phyloP scores from a whole-genome alignment of 768 basidiomycete species.

The Suillus subalutaceus region DNA sequence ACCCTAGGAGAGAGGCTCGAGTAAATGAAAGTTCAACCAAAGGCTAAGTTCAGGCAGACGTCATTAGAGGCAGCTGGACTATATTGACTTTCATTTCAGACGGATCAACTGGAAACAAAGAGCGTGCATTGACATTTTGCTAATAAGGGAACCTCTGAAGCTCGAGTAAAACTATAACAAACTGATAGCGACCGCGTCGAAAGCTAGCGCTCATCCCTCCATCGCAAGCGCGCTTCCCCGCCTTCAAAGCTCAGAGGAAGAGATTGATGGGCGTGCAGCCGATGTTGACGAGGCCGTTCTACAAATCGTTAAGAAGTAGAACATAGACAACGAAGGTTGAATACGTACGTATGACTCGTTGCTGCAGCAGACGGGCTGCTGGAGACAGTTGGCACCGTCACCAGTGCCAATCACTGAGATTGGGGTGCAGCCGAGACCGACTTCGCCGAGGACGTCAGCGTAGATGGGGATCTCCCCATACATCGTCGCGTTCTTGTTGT shows the following conservation, averaged over 20 bases:
- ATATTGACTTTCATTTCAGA: not conserved
- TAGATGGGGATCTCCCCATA: slow-evolving; percentile 13
- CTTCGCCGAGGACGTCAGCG: slow-evolving; percentile 21
- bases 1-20: not conserved
- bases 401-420: slow-evolving; percentile 24
- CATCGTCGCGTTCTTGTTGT: slow-evolving; percentile 6
- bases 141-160: not conserved
- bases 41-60: not conserved
- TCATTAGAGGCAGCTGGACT: not conserved
- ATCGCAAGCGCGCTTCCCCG: not conserved
- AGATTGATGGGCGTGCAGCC: slow-evolving; percentile 14
- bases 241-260: not conserved
- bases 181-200: slow-evolving; percentile 1
- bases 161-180: not conserved
- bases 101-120: not conserved
- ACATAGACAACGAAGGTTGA: not conserved
- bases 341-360: slow-evolving; percentile 23
- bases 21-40: not conserved
- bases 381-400: slow-evolving; percentile 20
- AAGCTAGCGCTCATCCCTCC: not conserved
- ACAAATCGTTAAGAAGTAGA: not conserved
- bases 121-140: slow-evolving; percentile 5
- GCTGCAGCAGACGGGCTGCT: slow-evolving; percentile 31
- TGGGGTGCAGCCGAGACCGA: slow-evolving; percentile 30
- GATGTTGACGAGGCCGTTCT: slow-evolving; percentile 14